Percentiles rank a stretch among this genome's conserved stretches.
phyloP scores from a whole-genome alignment of 106 monocot species.

The Phalaenopsis equestris region DNA sequence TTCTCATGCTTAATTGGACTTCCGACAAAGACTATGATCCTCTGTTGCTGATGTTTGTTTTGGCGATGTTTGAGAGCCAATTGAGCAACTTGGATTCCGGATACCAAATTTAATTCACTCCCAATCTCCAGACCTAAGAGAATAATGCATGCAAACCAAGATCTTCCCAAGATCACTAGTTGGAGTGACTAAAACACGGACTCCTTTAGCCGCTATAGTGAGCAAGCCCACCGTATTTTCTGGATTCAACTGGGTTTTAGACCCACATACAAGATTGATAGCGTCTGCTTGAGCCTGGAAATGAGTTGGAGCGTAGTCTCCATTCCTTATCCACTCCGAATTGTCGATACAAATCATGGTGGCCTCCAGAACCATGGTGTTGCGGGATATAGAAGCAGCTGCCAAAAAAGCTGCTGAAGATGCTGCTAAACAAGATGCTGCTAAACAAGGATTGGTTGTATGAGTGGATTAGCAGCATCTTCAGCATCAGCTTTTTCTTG shows the following conservation, averaged over 20 bases:
- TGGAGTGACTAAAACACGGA: slow-evolving; percentile 86
- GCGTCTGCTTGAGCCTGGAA: slow-evolving; percentile 91
- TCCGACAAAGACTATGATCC: slow-evolving; percentile 95
- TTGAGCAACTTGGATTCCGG: slow-evolving; percentile 94
- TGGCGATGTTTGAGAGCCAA: slow-evolving; percentile 98
- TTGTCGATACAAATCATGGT: slow-evolving; percentile 99
- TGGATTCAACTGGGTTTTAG: slow-evolving; percentile 95
- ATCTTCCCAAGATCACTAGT: slow-evolving; percentile 94
- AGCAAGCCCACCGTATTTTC: slow-evolving; percentile 92
- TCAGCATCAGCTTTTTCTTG: too few relatives aligned
- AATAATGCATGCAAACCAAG: slow-evolving; percentile 78
- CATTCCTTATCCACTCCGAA: slow-evolving; percentile 98
- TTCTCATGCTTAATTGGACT: slow-evolving; percentile 89
- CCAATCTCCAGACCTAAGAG: slow-evolving; percentile 67
- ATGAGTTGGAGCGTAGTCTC: slow-evolving; percentile 74
- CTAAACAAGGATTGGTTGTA: too few relatives aligned
- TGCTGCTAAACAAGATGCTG: too few relatives aligned
- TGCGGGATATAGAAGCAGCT: too few relatives aligned
- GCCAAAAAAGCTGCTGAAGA: too few relatives aligned
- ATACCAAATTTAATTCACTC: slow-evolving; percentile 75
- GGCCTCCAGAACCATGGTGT: slow-evolving; percentile 28
- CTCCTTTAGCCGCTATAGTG: slow-evolving; percentile 93
- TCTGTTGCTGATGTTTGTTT: slow-evolving; percentile 92
- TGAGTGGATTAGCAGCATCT: too few relatives aligned
- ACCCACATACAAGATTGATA: slow-evolving; percentile 90